These are phyloP conservation scores for Lotmaria passim DNA, from an alignment of 208 protist species.

Conservation along the genomic window DNA sequence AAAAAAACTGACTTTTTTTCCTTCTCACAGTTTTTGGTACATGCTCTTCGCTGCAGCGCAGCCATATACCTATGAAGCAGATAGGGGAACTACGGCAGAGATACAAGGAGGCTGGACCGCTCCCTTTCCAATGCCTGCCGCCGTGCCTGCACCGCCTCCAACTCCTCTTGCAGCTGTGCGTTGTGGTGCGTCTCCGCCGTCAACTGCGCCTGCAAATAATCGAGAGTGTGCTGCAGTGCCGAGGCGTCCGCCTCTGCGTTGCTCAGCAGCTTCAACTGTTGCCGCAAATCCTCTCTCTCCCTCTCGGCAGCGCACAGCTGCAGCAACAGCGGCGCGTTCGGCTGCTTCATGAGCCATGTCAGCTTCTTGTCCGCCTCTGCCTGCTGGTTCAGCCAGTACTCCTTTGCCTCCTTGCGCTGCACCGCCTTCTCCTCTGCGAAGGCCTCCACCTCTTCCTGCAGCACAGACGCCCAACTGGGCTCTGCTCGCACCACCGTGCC, in stretches of 20 bases:
- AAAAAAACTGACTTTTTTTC: no score
- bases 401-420: conserved; percentile 6
- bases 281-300: conserved; percentile 21
- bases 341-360: conserved; percentile 54
- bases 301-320: conserved; percentile 34
- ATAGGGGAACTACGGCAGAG: background rate
- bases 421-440: conserved; percentile 23
- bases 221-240: conserved; percentile 7
- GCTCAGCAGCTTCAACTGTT: conserved; percentile 6
- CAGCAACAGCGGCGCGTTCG: conserved; percentile 41
- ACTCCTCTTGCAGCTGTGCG: conserved; percentile 34
- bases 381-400: conserved; percentile 27
- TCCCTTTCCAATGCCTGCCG: conserved; percentile 25
- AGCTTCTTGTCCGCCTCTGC: conserved; percentile 51
- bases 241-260: conserved; percentile 5
- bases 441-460: conserved; percentile 24
- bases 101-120: conserved; percentile 17
- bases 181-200: conserved; percentile 20
- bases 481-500: conserved; percentile 7
- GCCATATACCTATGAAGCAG: background rate
- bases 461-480: conserved; percentile 6
- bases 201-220: conserved; percentile 11
- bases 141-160: conserved; percentile 25
- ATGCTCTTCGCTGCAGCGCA: background rate
- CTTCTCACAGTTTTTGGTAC: no score